These are phyloP conservation scores for Meira miltonrushii DNA, from an alignment of 1,284 basidiomycete genomes.

Conservation along the genomic window DNA sequence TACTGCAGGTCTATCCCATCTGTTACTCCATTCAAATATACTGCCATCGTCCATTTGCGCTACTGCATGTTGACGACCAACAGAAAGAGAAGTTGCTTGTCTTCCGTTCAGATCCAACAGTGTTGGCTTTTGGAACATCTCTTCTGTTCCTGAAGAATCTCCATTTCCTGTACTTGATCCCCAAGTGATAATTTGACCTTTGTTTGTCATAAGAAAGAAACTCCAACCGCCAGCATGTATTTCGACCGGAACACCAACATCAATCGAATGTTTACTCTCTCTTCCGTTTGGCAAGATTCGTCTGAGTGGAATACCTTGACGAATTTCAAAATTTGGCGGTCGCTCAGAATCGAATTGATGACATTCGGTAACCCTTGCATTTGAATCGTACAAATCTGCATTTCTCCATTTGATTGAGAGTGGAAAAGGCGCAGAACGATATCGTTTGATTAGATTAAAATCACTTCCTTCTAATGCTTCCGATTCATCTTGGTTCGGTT, in stretches of 20 bases:
- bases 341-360: no score
- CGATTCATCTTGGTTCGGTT: not conserved
- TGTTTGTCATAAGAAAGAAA: constrained; percentile 2
- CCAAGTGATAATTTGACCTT: constrained; percentile 7
- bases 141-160: not conserved
- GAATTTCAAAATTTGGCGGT: no score
- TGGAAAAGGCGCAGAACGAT: constrained; percentile 8
- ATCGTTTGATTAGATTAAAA: not conserved
- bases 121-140: not conserved
- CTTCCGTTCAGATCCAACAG: not conserved
- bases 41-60: constrained; percentile 3
- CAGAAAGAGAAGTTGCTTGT: constrained; percentile 2
- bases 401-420: not conserved
- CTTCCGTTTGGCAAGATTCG: not conserved
- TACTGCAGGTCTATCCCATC: constrained; percentile 1
- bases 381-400: not conserved
- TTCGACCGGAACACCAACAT: constrained; percentile 8
- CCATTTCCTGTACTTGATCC: not conserved
- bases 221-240: constrained; percentile 13
- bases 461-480: not conserved
- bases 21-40: constrained; percentile 1
- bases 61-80: constrained; percentile 2
- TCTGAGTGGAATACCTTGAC: not conserved
- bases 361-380: not conserved
- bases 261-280: not conserved